A percentile compares a stretch with the other conserved stretches of the same genome.
These are phyloP conservation scores for Ricinus communis DNA, from an alignment of 345 rosid species.

Conservation along the genomic window DNA sequence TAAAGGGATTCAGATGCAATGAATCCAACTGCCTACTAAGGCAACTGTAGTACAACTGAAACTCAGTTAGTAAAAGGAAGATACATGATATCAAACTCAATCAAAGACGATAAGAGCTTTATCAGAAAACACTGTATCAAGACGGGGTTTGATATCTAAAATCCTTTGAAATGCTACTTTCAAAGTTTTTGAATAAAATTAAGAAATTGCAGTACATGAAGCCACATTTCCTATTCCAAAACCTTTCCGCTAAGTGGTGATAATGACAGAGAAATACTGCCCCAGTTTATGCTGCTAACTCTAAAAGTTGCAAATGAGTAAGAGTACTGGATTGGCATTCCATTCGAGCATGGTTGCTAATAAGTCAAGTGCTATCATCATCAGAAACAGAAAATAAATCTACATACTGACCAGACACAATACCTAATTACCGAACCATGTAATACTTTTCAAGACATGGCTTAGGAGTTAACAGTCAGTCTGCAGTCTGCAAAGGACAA, in stretches of 20 bases:
- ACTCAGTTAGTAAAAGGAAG: not conserved
- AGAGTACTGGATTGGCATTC: not conserved
- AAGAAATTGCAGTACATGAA: not conserved
- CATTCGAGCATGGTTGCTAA: not conserved
- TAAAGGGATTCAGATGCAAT: not conserved
- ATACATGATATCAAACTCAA: not conserved
- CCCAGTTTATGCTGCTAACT: not conserved
- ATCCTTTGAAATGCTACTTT: not conserved
- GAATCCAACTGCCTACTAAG: not conserved
- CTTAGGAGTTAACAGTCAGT: not conserved
- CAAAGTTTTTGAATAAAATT: not conserved
- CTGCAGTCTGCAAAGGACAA: not conserved
- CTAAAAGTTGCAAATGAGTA: not conserved
- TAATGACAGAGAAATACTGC: not conserved
- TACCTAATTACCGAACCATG: not conserved
- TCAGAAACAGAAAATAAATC: not conserved
- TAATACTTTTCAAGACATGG: not conserved
- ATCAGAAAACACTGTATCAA: not conserved
- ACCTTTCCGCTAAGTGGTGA: not conserved
- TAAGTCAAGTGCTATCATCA: not conserved
- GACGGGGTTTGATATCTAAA: not conserved
- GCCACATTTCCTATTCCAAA: not conserved
- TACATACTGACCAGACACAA: constrained; percentile 5
- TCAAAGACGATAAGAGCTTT: not conserved
- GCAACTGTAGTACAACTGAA: not conserved